Evolutionary conservation across 2,329 filamentous ascomycete species (phyloP), one percentile per base, ranked within the genome.

Genomic region (Exophiala aquamarina): DNA sequence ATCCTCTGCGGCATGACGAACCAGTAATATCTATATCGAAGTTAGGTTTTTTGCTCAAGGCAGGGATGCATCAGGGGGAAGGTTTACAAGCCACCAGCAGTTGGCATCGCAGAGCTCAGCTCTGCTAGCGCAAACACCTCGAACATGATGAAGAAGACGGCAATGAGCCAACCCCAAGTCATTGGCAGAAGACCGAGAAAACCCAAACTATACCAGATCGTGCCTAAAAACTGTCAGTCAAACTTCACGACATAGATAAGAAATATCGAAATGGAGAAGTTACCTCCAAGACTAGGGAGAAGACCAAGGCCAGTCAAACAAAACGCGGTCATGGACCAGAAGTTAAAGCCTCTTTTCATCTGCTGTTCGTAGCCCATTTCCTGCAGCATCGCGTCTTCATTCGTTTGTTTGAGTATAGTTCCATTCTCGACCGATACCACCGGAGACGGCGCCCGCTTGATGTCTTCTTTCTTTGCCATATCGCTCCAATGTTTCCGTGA

Each of bases 311-410:
- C 40, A 5, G 40, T 43, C 26, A 43, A 20, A 21, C 40, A 43
- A 20, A 43, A 43, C 10, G 23, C 40, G 17, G 31, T 34, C 40
- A 43, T 43, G 5, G 40, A 43, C 40, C 40, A 43, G n/a, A 43
- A 31, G 40, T 21, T 34, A 18, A 43, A 43, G 13, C 40, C 40
- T 33, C 40, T 32, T 18, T 43, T 43, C 40, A 43, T 43, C 21
- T 43, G 40, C n/a, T 43, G 40, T 34, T 43, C 40, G n/a, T 43
- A 43, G 8, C 40, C 40, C 40, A 43, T 36, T 10, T 29, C 29
- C 29, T 43, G 23, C 13, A 43, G 26, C 4, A 14, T 21, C 18
- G 19, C 40, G 34, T 43, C 40, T 17, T 43, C 40, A 6, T n/a
- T 19, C 14, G 18, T 21, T 18, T n/a, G n/a, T 11, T 18, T 14